Conservation (phyloP, 768 basidiomycete genomes). For the Butyriboletus loyo region DNA sequence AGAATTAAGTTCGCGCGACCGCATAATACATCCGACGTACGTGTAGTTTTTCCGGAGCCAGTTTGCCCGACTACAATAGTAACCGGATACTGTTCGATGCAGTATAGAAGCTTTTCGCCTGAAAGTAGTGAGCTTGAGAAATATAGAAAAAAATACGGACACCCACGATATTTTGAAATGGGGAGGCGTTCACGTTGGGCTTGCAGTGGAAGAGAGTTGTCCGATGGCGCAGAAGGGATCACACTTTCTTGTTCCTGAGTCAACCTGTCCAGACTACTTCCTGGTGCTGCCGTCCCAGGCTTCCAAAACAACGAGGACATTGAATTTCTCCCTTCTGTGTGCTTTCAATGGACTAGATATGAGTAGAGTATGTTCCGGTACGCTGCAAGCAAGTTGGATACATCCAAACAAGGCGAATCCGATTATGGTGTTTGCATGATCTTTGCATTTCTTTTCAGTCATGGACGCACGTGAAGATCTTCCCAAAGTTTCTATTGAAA, state of each 20-base stretch:
- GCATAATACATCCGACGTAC: slow-evolving; percentile 44
- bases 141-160: slow-evolving; percentile 15
- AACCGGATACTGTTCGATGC: slow-evolving; percentile 79
- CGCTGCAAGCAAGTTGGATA: not conserved
- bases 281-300: slow-evolving; percentile 80
- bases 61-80: slow-evolving; percentile 92
- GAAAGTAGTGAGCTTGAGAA: slow-evolving; percentile 1
- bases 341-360: not conserved
- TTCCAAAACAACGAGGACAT: slow-evolving; percentile 81
- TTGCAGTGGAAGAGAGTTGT: slow-evolving; percentile 59
- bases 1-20: slow-evolving; percentile 2
- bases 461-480: slow-evolving; percentile 42
- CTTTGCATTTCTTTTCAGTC: not conserved
- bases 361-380: too few species aligned
- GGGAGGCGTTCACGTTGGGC: slow-evolving; percentile 80
- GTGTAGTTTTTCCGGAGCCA: slow-evolving; percentile 97
- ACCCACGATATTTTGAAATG: slow-evolving; percentile 81
- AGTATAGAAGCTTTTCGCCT: slow-evolving; percentile 81
- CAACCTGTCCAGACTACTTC: slow-evolving; percentile 83
- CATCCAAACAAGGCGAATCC: not conserved
- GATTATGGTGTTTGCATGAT: not conserved
- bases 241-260: slow-evolving; percentile 73
- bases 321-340: not conserved
- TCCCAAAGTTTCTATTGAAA: slow-evolving; percentile 60
- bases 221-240: slow-evolving; percentile 59